Base-by-base conservation (phyloP, 2,329 filamentous ascomycete species). In the Shiraia sp. region DNA sequence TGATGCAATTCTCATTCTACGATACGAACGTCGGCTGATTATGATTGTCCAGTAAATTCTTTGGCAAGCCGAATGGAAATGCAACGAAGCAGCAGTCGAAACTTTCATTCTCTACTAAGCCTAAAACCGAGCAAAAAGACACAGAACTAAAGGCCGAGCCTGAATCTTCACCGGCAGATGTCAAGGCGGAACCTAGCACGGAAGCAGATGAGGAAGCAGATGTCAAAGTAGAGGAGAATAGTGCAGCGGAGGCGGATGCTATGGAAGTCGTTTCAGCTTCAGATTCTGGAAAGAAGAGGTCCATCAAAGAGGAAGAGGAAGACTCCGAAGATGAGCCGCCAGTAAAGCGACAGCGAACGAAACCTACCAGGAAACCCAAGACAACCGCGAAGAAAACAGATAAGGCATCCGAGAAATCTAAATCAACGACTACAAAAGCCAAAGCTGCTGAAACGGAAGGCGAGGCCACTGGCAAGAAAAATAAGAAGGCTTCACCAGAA, bases 81-180 rank as follows among this genome's bases (percentile, higher is more conserved):
- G 80, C 79, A 54, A 70, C 79, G 13, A 80, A 82, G 10, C 86
- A 90, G 66, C 90, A 96, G 69, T 86, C 88, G 1, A 93, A 85
- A 55, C 74, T 95, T 27, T 79, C 86, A 0, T 95, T 95, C 62
- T 82, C 83, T 25, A 83, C 82, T 8, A 71, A 61, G 37, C 32
- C 59, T 8, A 66, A 62, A 33, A 9, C 34, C 83, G 81, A 61
- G 34, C 75, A 61, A 39, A 59, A 58, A 31, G 46, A 58, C 26
- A 42, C 33, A 14, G 47, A 50, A 24, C 23, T 45, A 3, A 49
- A 55, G 19, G 51, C 60, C 8, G 55, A 62, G 24, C 50, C 48
- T 8, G 35, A 45, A 9, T 51, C 57, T 2, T 59, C 51, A 10
- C 34, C 55, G n/a, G 52, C 47, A 10, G 48, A 50, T n/a, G 42